Conservation (phyloP, 2,329 filamentous ascomycete genomes). For the Pseudogymnoascus sp. region DNA sequence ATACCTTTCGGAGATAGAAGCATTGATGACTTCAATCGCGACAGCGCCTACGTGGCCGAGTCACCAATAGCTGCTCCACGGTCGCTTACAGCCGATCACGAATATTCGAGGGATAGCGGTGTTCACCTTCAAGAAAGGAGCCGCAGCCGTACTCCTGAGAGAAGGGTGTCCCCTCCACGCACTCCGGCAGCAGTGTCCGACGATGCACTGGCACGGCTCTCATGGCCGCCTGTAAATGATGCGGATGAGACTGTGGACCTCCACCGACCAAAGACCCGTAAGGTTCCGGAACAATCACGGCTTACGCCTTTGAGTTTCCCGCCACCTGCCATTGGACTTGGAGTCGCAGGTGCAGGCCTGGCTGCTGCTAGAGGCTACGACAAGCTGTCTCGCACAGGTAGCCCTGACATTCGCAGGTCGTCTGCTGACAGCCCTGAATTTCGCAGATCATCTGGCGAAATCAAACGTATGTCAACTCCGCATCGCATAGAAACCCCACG, state of each 20-base stretch:
- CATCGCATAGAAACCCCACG: slow-evolving; percentile 7
- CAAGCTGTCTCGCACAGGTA: not conserved
- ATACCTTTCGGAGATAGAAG: slow-evolving; percentile 8
- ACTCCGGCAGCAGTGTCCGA: slow-evolving; percentile 25
- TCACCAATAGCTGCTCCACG: slow-evolving; percentile 32
- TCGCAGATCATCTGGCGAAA: slow-evolving; percentile 5
- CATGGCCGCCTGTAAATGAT: slow-evolving; percentile 37
- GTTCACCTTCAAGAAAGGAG: slow-evolving; percentile 43
- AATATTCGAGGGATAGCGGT: slow-evolving; percentile 39
- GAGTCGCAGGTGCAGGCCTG: slow-evolving; percentile 22
- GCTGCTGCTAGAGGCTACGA: slow-evolving; percentile 16
- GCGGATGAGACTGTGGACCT: slow-evolving; percentile 36
- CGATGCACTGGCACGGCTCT: slow-evolving; percentile 31
- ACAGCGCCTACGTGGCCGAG: slow-evolving; percentile 41
- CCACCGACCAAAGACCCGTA: slow-evolving; percentile 26
- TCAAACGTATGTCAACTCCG: slow-evolving; percentile 2
- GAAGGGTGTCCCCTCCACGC: slow-evolving; percentile 19
- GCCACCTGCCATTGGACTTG: slow-evolving; percentile 20
- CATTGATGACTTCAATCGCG: slow-evolving; percentile 35
- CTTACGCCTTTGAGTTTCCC: slow-evolving; percentile 19
- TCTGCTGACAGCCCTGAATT: not conserved
- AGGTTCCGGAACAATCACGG: not conserved
- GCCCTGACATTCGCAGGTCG: slow-evolving; percentile 3
- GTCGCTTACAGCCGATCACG: not conserved
- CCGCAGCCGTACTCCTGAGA: slow-evolving; percentile 26